These are phyloP conservation scores for Lophiostoma macrostomum DNA, from an alignment of 495 filamentous ascomycete genomes.

Conservation along the genomic window DNA sequence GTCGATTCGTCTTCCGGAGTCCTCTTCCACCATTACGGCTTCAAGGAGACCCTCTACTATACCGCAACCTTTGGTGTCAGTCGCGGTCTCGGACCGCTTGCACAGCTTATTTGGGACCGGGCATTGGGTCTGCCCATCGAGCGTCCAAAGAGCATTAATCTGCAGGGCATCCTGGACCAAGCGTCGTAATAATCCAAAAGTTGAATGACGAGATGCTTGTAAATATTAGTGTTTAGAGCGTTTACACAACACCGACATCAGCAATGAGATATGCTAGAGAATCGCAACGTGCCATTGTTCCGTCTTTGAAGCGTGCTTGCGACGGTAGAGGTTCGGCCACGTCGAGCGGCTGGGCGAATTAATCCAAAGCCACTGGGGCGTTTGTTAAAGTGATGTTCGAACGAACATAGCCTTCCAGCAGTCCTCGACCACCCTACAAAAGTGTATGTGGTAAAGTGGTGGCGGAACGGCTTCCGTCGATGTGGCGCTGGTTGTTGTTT, in stretches of 20 bases:
- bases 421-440: no score
- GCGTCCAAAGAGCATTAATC: slow-evolving; percentile 93
- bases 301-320: no score
- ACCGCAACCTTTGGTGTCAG: slow-evolving; percentile 95
- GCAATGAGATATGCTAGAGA: background rate
- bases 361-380: no score
- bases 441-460: no score
- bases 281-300: no score
- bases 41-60: slow-evolving; percentile 96
- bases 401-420: no score
- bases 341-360: no score
- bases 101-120: slow-evolving; percentile 94
- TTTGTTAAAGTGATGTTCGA: no score
- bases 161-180: slow-evolving; percentile 70
- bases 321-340: no score
- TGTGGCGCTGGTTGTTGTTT: no score
- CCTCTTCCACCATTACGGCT: slow-evolving; percentile 94
- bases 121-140: slow-evolving; percentile 96
- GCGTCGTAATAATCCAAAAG: background rate
- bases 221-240: slow-evolving; percentile 11
- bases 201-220: slow-evolving; percentile 5
- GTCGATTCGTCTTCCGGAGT: slow-evolving; percentile 91
- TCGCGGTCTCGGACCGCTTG: slow-evolving; percentile 84
- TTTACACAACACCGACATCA: background rate
- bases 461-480: no score